phyloP scores from a whole-genome alignment of 768 basidiomycete species.

The Tulasnella sp. region DNA sequence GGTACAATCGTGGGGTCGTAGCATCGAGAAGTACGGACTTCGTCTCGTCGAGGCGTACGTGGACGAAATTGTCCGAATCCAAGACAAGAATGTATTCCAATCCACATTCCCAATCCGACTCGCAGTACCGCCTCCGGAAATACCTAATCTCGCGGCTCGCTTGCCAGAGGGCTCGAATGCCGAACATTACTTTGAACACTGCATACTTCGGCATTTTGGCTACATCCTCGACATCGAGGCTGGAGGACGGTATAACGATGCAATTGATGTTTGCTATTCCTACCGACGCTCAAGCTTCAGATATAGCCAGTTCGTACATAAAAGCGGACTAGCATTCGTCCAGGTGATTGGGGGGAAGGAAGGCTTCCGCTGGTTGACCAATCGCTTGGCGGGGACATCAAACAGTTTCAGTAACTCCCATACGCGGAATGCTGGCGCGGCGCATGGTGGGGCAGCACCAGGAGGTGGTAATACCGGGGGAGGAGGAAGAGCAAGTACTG shows the following conservation, averaged over 20 bases:
- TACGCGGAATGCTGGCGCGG: not conserved
- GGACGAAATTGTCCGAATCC: conserved; percentile 85
- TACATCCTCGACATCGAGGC: conserved; percentile 79
- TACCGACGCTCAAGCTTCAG: conserved; percentile 79
- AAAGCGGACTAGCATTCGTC: conserved; percentile 85
- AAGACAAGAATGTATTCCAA: conserved; percentile 85
- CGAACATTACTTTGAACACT: conserved; percentile 77
- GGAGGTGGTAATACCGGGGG: conserved; percentile 44
- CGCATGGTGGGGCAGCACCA: not conserved
- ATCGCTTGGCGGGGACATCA: conserved; percentile 71
- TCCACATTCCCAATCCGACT: conserved; percentile 84
- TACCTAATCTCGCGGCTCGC: conserved; percentile 64
- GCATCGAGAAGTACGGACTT: conserved; percentile 86
- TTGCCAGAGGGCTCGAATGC: conserved; percentile 69
- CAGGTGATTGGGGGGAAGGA: conserved; percentile 79
- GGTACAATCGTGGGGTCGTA: conserved; percentile 76
- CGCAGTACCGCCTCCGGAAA: conserved; percentile 71
- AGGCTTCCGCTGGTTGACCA: conserved; percentile 89
- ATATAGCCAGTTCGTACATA: conserved; percentile 91
- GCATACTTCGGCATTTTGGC: conserved; percentile 71
- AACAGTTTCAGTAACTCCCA: conserved; percentile 22
- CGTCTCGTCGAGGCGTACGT: conserved; percentile 94
- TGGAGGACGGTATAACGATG: conserved; percentile 70
- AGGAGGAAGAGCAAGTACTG: conserved; percentile 55
- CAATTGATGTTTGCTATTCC: conserved; percentile 84